Evolutionary conservation across 768 basidiomycete species (phyloP), one percentile per base, ranked within the genome.

Genomic region (Arthromyces matolae): DNA sequence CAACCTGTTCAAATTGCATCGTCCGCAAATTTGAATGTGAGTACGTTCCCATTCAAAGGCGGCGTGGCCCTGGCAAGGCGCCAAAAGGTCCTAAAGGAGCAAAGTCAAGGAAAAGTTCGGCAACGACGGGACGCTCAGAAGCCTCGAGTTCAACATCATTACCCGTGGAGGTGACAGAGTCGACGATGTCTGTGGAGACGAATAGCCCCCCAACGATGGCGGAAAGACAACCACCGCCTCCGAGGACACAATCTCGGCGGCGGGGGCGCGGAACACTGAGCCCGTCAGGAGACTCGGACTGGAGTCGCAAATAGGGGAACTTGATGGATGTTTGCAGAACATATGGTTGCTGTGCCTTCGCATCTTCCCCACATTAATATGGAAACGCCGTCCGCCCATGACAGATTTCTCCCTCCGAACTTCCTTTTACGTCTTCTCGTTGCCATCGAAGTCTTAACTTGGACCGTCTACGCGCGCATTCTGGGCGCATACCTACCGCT

Each of bases 11-110:
- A 6, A 82, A 84, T 59, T 90, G 88, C 64, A 62, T 55, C 16
- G 72, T 72, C 25, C 81, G 84, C 31, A 68, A 68, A 40, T 64
- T 71, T 47, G 55, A 63, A 24, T 87, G 86, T 59, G 64, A 61
- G 47, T 87, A 86, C 63, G 76, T 75, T 40, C 66, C 69, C 18
- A 63, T 71, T 20, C 68, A 67, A 41, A 64, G 77, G 60, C 78
- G 87, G 27, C 78, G 88, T 39, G 88, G 88, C 1, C 86, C 86
- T 47, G 87, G 86, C 22, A 88, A 84, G 67, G 82, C 83, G 34
- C 79, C 81, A 24, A 83, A 82, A 59, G 82, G 83, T 33, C 79
- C 81, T 24, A 83, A 82, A 59, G 82, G 83, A 10, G 68, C 71
- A 29, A 75, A 72, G 54, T 57, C 66, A 47, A 78, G 72, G 68